These are phyloP conservation scores for Collybia nuda DNA, from an alignment of 768 basidiomycete species.

Conservation along the genomic window DNA sequence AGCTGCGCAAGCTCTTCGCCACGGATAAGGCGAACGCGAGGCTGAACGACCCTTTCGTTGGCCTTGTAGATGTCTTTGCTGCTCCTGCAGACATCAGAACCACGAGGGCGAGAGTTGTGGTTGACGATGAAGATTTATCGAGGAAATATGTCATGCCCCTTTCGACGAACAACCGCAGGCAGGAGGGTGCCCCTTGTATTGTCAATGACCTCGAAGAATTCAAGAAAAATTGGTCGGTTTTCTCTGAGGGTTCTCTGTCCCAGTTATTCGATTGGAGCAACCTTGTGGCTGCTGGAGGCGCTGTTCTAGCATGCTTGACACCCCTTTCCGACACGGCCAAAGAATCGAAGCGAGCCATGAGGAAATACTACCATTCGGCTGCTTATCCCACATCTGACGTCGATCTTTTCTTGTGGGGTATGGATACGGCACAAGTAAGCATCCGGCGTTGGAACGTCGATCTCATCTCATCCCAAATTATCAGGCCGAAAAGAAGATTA, in stretches of 20 bases:
- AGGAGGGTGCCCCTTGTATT: constrained; percentile 50
- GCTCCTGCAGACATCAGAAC: constrained; percentile 46
- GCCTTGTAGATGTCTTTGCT: constrained; percentile 59
- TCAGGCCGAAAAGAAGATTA: constrained; percentile 60
- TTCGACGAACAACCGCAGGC: constrained; percentile 38
- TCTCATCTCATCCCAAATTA: constrained; percentile 2
- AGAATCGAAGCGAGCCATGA: constrained; percentile 52
- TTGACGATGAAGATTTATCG: constrained; percentile 40
- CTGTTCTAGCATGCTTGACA: constrained; percentile 55
- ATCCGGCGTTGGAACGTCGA: background rate
- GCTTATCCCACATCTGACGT: constrained; percentile 63
- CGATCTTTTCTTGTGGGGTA: constrained; percentile 62
- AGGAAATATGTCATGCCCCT: constrained; percentile 57
- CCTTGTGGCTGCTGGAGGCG: constrained; percentile 61
- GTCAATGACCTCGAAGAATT: constrained; percentile 54
- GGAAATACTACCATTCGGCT: constrained; percentile 55
- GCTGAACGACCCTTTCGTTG: constrained; percentile 49
- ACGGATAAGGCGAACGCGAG: constrained; percentile 46
- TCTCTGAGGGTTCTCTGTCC: constrained; percentile 60
- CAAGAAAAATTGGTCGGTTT: constrained; percentile 63
- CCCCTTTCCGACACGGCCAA: constrained; percentile 49
- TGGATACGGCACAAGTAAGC: constrained; percentile 51
- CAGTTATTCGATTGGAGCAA: constrained; percentile 64
- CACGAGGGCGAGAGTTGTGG: constrained; percentile 50
- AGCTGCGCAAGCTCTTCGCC: constrained; percentile 55